Base-by-base conservation (phyloP, 441 rosid species). In the Adansonia madagascariensis region DNA sequence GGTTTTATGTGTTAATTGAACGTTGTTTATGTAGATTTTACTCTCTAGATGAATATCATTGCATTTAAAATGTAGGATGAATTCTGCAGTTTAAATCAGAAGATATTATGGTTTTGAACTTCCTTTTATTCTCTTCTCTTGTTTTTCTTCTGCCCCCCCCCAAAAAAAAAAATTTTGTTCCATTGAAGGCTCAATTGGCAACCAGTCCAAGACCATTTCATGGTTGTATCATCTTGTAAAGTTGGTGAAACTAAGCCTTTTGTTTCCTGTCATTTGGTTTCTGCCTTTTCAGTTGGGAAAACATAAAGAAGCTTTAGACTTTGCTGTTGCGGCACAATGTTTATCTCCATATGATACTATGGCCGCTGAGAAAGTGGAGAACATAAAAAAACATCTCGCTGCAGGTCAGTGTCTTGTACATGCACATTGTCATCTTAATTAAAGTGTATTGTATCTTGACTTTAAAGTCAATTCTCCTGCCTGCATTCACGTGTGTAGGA, bases 301-400 rank as follows among this genome's bases (percentile, higher is more conserved):
- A 86, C 84, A 79, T 75, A 90, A 90, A 84, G 97, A 93, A 86
- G 98, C 99, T 84, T 87, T 94, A 66, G 97, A 93, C 43, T 93
- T 94, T 85, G 98, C 99, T 39, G 74, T 83, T 70, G 92, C 92
- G 22, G 96, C 98, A 46, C 95, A 91, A 79, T 41, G 63, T 68
- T 71, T 86, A 78, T 88, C 91, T 52, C 91, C 95, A 63, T 83
- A 92, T 70, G 85, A 89, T 85, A 80, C 80, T 74, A 87, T 84
- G 66, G 81, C 89, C 73, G 85, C 89, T 74, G 91, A 87, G 75
- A 88, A 87, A 88, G 86, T 93, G 75, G 97, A 91, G 85, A 84
- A 83, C 57, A 85, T 94, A 61, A 89, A 80, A 83, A 88, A 86
- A 82, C 86, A 89, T 79, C 83, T 91, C 84, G 90, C 89, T 83